Percentiles rank a stretch among this genome's conserved stretches.
Conservation (phyloP, 495 filamentous ascomycete genomes). For the Parachaetomium inaequale region DNA sequence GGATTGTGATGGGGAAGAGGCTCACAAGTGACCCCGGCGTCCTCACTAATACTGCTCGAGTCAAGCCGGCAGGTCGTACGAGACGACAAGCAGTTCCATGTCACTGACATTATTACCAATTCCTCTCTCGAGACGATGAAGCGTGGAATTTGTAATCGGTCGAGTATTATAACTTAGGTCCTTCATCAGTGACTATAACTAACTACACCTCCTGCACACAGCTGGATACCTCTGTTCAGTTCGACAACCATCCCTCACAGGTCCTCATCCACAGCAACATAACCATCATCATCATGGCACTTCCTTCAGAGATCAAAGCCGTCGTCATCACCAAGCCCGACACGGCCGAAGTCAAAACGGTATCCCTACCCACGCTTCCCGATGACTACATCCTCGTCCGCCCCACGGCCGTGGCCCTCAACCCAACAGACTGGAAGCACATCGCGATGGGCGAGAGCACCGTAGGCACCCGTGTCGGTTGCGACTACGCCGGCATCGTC, state of each 20-base stretch:
- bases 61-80: no score
- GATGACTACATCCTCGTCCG: conserved; percentile 54
- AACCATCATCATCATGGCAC: conserved; percentile 7
- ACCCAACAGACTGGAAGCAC: conserved; percentile 61
- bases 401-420: conserved; percentile 50
- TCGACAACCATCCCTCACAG: background rate
- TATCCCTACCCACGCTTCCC: conserved; percentile 40
- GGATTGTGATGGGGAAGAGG: no score
- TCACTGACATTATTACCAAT: no score
- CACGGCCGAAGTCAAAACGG: conserved; percentile 23
- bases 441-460: conserved; percentile 27
- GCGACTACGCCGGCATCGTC: conserved; percentile 44
- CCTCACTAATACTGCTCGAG: no score
- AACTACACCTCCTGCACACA: background rate
- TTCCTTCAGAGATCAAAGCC: conserved; percentile 19
- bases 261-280: background rate
- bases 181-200: no score
- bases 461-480: conserved; percentile 33
- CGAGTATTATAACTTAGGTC: no score
- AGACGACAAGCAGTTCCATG: no score
- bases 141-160: no score
- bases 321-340: conserved; percentile 19
- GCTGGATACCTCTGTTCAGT: no score
- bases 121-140: no score
- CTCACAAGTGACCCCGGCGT: no score